Conservation (phyloP, 352 stramenopile species). For the Phytophthora boehmeriae region DNA sequence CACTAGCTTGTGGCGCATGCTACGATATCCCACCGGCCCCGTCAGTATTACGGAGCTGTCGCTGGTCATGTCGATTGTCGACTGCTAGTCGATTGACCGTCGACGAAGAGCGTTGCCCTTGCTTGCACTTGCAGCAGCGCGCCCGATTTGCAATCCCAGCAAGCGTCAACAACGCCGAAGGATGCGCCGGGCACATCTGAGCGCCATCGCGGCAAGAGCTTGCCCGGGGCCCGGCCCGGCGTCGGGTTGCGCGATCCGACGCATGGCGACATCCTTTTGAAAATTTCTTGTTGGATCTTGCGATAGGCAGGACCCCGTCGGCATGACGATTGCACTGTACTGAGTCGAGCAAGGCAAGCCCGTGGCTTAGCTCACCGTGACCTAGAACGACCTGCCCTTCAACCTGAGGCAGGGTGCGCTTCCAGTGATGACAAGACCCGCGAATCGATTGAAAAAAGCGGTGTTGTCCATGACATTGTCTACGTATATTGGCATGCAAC, state of each 20-base stretch:
- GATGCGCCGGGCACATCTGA: neutral
- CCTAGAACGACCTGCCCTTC: too few relatives aligned
- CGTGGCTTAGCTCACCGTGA: too few relatives aligned
- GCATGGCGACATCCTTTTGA: slow-evolving; percentile 33
- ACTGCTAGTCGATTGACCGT: neutral
- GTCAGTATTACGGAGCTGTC: too few relatives aligned
- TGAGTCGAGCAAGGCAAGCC: too few relatives aligned
- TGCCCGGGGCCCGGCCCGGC: neutral
- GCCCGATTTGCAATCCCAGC: slow-evolving; percentile 1
- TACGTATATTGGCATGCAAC: slow-evolving; percentile 26
- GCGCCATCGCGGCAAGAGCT: neutral
- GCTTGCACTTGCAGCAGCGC: neutral
- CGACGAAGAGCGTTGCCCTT: neutral
- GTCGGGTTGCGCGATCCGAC: neutral
- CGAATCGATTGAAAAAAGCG: slow-evolving; percentile 2
- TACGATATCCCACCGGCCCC: neutral
- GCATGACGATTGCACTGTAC: neutral
- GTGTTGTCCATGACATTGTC: slow-evolving; percentile 9
- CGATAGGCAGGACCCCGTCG: slow-evolving; percentile 3
- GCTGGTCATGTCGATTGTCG: neutral
- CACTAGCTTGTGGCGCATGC: neutral
- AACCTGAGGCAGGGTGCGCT: too few relatives aligned
- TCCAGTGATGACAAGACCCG: slow-evolving; percentile 4
- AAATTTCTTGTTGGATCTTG: slow-evolving; percentile 31
- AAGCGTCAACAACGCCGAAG: neutral